phyloP scores from a whole-genome alignment of 371 early-diverging fungal species.

The Catenaria anguillulae region DNA sequence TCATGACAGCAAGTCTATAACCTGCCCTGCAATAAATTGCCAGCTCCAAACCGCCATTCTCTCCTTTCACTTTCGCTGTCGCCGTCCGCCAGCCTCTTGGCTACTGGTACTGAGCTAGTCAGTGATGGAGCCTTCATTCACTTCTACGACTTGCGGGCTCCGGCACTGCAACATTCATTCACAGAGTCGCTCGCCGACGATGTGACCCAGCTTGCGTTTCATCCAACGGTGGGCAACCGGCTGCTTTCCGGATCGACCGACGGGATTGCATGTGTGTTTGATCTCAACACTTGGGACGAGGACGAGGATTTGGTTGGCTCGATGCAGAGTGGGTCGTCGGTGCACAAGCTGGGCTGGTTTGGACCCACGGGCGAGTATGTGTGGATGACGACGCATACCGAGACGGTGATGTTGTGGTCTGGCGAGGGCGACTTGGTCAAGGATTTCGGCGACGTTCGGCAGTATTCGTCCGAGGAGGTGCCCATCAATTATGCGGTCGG shows the following conservation, averaged over 20 bases:
- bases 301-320: conserved; percentile 72
- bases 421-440: conserved; percentile 40
- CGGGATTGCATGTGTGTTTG: conserved; percentile 58
- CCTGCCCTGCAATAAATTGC: too few relatives aligned
- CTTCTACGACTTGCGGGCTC: conserved; percentile 41
- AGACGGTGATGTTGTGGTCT: conserved; percentile 62
- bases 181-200: conserved; percentile 79
- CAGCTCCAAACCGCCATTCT: neutral
- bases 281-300: conserved; percentile 54
- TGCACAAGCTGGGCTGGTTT: conserved; percentile 71
- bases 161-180: conserved; percentile 23
- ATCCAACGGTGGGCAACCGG: conserved; percentile 41
- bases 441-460: conserved; percentile 64
- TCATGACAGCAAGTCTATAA: too few relatives aligned
- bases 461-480: conserved; percentile 20
- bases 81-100: conserved; percentile 17
- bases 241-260: conserved; percentile 58
- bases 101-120: conserved; percentile 52
- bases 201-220: conserved; percentile 73
- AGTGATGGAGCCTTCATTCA: conserved; percentile 46
- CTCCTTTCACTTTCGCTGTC: neutral
- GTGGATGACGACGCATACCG: conserved; percentile 69
- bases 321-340: conserved; percentile 62
- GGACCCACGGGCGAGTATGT: conserved; percentile 73
- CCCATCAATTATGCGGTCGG: conserved; percentile 69